Percentiles rank a stretch among this genome's conserved stretches.
phyloP scores from a whole-genome alignment of 768 basidiomycete species.

The Hemileccinum impolitum region DNA sequence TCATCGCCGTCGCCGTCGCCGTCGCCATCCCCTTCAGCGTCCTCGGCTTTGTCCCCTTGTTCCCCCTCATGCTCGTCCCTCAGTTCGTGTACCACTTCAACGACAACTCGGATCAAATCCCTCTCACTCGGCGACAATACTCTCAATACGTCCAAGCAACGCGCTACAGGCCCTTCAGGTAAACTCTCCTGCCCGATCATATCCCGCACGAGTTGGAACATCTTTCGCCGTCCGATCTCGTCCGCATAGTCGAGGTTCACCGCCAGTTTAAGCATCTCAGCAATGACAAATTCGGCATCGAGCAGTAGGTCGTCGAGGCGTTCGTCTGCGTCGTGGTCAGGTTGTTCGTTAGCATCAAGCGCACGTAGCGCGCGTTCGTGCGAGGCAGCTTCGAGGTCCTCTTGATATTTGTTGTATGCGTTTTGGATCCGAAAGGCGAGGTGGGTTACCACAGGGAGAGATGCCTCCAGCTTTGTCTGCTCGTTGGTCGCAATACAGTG shows the following conservation, averaged over 20 bases:
- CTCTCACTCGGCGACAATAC: conserved; percentile 69
- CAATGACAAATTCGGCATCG: conserved; percentile 58
- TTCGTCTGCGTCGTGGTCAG: conserved; percentile 44
- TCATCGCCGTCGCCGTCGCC: conserved; percentile 29
- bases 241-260: conserved; percentile 86
- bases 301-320: conserved; percentile 35
- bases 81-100: conserved; percentile 83
- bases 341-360: conserved; percentile 35
- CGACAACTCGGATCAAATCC: conserved; percentile 84
- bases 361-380: conserved; percentile 31
- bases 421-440: conserved; percentile 75
- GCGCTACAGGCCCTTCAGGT: conserved; percentile 64
- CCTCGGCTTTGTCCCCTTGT: conserved; percentile 36
- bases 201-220: conserved; percentile 80
- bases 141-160: conserved; percentile 81
- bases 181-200: conserved; percentile 76
- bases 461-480: conserved; percentile 57
- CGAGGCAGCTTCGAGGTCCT: conserved; percentile 39
- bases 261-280: conserved; percentile 77
- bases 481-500: conserved; percentile 65
- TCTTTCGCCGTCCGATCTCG: conserved; percentile 85
- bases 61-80: conserved; percentile 43
- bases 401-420: conserved; percentile 63
- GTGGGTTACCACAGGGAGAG: conserved; percentile 80
- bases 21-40: conserved; percentile 4